Percentiles rank a stretch among this genome's conserved stretches.
Conservation (phyloP, 208 protist species). For the Endotrypanum monterogeii region DNA sequence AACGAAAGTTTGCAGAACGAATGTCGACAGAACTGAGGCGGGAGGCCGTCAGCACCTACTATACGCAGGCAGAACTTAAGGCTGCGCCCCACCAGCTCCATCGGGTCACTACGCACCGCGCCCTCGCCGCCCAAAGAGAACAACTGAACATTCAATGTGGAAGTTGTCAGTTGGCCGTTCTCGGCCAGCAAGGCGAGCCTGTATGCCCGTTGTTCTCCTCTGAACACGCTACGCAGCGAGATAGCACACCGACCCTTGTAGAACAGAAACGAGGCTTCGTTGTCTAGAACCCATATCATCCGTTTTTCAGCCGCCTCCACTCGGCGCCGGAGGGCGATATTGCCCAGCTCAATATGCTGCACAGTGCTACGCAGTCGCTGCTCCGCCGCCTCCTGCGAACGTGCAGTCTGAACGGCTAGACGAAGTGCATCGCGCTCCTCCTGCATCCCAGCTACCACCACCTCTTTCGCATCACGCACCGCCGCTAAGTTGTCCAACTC, state of each 20-base stretch:
- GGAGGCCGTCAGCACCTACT: constrained; percentile 63
- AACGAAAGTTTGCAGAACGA: constrained; percentile 71
- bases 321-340: constrained; percentile 56
- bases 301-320: constrained; percentile 49
- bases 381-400: constrained; percentile 31
- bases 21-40: constrained; percentile 37
- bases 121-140: constrained; percentile 44
- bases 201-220: constrained; percentile 42
- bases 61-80: constrained; percentile 71
- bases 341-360: constrained; percentile 50
- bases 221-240: constrained; percentile 50
- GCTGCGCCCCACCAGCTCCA: constrained; percentile 43
- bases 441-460: constrained; percentile 36
- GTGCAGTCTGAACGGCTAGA: constrained; percentile 34
- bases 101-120: constrained; percentile 23
- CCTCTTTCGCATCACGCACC: constrained; percentile 37
- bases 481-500: constrained; percentile 40
- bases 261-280: constrained; percentile 47
- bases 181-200: constrained; percentile 44
- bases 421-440: constrained; percentile 54
- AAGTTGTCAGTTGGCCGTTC: constrained; percentile 40
- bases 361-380: constrained; percentile 37
- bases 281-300: constrained; percentile 50
- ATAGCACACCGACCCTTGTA: constrained; percentile 70
- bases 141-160: constrained; percentile 56